Evolutionary conservation across 1,284 basidiomycete genomes (phyloP).

Genomic region (Malassezia japonica): DNA sequence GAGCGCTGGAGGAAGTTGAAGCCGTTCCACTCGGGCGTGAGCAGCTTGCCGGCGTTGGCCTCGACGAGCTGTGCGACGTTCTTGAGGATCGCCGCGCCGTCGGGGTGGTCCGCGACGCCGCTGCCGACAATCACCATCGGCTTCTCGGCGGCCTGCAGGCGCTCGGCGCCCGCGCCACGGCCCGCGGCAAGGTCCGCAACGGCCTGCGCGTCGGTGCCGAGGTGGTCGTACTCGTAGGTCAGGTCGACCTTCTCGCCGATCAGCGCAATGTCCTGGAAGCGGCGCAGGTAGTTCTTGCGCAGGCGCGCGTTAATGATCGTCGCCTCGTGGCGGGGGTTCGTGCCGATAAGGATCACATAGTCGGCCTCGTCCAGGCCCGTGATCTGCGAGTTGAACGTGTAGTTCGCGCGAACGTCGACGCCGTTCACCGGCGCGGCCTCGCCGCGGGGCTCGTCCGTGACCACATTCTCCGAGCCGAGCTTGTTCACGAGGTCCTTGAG

Average conservation of each 20-base stretch:
- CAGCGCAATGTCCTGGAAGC: conserved; percentile 71
- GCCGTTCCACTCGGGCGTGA: conserved; percentile 90
- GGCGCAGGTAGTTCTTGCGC: conserved; percentile 84
- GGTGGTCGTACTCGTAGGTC: conserved; percentile 83
- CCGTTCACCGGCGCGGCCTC: conserved; percentile 61
- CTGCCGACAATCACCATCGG: conserved; percentile 90
- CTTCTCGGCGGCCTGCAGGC: conserved; percentile 82
- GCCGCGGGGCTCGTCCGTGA: conserved; percentile 67
- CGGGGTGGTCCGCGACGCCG: conserved; percentile 73
- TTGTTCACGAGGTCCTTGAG: conserved; percentile 89
- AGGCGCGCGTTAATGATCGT: conserved; percentile 95
- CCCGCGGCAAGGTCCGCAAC: conserved; percentile 64
- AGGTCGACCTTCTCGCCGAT: conserved; percentile 87
- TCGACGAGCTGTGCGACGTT: conserved; percentile 71
- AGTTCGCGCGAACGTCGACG: conserved; percentile 87
- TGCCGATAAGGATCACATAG: conserved; percentile 84
- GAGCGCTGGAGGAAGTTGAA: conserved; percentile 81
- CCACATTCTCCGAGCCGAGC: conserved; percentile 88
- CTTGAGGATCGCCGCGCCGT: conserved; percentile 71
- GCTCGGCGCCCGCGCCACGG: conserved; percentile 70
- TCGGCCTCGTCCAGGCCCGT: conserved; percentile 85
- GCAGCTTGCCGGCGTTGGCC: conserved; percentile 55
- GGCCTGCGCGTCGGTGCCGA: conserved; percentile 70
- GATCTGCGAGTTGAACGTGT: conserved; percentile 92
- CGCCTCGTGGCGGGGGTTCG: conserved; percentile 94